These are phyloP conservation scores for Volvariella surrecta DNA, from an alignment of 1,284 basidiomycete genomes.

Conservation along the genomic window DNA sequence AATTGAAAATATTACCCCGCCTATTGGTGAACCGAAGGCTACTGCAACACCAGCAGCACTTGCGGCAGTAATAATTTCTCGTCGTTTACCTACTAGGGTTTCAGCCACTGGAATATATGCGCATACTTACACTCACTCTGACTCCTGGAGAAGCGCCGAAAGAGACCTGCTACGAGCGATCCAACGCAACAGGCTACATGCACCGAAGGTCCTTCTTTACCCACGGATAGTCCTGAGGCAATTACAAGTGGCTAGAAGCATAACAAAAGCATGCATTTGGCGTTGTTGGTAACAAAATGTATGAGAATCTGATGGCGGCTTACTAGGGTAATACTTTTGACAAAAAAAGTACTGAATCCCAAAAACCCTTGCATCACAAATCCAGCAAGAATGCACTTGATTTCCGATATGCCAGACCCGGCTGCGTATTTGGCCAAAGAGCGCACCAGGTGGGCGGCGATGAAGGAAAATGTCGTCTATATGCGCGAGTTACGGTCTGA, in stretches of 20 bases:
- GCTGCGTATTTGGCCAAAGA: conserved; percentile 92
- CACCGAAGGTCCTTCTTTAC: conserved; percentile 98
- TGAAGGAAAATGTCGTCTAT: conserved; percentile 73
- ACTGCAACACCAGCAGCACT: conserved; percentile 97
- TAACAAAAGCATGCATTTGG: conserved; percentile 3
- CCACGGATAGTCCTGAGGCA: conserved; percentile 93
- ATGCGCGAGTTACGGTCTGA: neutral
- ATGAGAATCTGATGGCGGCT: conserved; percentile 18
- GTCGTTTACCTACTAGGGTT: conserved; percentile 71
- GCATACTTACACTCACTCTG: conserved; percentile 52
- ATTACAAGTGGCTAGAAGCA: conserved; percentile 82
- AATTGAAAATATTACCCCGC: conserved; percentile 91
- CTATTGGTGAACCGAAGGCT: conserved; percentile 96
- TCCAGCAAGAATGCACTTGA: conserved; percentile 96
- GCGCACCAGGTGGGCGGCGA: conserved; percentile 83
- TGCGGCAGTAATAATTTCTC: conserved; percentile 91
- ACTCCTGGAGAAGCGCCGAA: conserved; percentile 78
- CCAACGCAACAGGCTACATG: conserved; percentile 96
- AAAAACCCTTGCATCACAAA: conserved; percentile 97
- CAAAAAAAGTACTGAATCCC: conserved; percentile 80
- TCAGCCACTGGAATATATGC: neutral
- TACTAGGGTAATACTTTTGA: conserved; percentile 90
- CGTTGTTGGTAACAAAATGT: conserved; percentile 2
- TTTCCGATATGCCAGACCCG: conserved; percentile 97
- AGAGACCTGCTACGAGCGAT: conserved; percentile 77